Conservation (phyloP, 129 eudicot species). For the Sambucus nigra region DNA sequence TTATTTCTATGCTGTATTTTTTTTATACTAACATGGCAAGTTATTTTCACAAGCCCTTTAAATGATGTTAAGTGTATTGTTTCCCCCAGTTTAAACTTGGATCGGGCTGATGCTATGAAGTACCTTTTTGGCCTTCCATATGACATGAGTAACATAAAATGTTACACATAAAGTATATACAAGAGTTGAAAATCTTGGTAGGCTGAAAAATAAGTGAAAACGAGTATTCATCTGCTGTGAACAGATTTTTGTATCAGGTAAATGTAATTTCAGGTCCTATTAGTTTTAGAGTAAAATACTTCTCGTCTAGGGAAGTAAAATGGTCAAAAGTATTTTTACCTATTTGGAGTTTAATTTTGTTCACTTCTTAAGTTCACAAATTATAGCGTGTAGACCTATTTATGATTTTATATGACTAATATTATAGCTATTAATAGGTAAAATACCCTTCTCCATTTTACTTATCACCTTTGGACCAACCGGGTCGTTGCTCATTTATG, state of each 20-base stretch:
- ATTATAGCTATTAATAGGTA: too few species aligned
- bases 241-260: conserved; percentile 22
- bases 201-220: conserved; percentile 22
- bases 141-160: conserved; percentile 28
- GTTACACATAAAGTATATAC: conserved; percentile 35
- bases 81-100: conserved; percentile 42
- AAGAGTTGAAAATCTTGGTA: conserved; percentile 35
- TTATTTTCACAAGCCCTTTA: conserved; percentile 2
- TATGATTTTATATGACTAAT: too few species aligned
- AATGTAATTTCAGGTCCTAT: not conserved
- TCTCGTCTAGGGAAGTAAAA: too few species aligned
- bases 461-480: too few species aligned
- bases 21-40: not conserved
- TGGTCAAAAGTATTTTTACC: too few species aligned
- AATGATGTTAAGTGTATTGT: not conserved
- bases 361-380: too few species aligned
- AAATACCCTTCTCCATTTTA: not conserved
- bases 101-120: conserved; percentile 61
- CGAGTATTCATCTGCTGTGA: conserved; percentile 10
- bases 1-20: not conserved
- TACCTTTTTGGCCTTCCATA: conserved; percentile 55
- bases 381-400: too few species aligned
- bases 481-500: not conserved
- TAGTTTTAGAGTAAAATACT: too few species aligned
- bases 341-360: too few species aligned